Evolutionary conservation across 1,284 basidiomycete genomes (phyloP).

Genomic region (Microbotryum saponariae): DNA sequence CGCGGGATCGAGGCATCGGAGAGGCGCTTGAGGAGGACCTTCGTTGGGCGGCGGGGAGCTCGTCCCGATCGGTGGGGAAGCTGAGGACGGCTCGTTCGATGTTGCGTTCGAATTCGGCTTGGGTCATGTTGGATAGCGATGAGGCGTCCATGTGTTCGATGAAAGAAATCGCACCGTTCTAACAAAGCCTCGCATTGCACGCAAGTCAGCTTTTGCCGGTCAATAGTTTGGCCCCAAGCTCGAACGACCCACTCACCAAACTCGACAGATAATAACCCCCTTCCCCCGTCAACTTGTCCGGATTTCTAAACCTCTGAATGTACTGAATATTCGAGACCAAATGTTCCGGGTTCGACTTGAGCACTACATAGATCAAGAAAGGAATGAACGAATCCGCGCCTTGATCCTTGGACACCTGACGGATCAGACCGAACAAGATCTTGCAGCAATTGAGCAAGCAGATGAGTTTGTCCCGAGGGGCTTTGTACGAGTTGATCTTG

Average conservation of each 20-base stretch:
- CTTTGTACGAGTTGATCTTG: constrained; percentile 98
- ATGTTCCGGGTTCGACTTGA: constrained; percentile 87
- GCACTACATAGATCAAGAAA: constrained; percentile 85
- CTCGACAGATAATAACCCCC: constrained; percentile 95
- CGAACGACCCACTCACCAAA: constrained; percentile 52
- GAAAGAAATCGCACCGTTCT: constrained; percentile 88
- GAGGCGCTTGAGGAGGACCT: constrained; percentile 43
- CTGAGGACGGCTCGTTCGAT: constrained; percentile 76
- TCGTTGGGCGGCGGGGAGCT: background rate
- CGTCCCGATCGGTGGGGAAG: constrained; percentile 47
- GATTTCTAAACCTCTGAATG: constrained; percentile 88
- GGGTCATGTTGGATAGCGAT: constrained; percentile 80
- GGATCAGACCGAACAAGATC: constrained; percentile 96
- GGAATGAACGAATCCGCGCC: constrained; percentile 87
- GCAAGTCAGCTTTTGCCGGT: background rate
- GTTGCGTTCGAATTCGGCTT: constrained; percentile 85
- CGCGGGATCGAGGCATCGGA: background rate
- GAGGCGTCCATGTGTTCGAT: constrained; percentile 96
- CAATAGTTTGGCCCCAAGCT: background rate
- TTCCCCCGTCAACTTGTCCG: constrained; percentile 82
- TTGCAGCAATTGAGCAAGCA: constrained; percentile 98
- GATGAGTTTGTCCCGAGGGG: constrained; percentile 93
- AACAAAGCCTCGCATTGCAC: background rate
- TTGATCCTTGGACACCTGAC: constrained; percentile 54
- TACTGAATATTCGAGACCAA: constrained; percentile 96